Base-by-base conservation (phyloP, 495 filamentous ascomycete genomes). In the Usnea hakonensis region DNA sequence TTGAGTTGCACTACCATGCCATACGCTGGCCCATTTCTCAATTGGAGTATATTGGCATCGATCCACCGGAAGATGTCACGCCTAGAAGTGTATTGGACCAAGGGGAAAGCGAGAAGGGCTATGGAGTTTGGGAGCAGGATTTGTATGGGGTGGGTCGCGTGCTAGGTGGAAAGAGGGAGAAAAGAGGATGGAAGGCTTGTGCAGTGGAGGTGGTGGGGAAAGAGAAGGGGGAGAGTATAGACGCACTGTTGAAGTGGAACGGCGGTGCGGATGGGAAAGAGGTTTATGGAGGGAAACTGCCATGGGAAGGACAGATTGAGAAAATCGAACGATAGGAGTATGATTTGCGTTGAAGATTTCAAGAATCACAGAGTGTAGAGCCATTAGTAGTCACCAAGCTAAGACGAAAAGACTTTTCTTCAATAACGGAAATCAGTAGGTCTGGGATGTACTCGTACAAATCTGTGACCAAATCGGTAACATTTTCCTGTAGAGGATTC, bases 1-100 rank as follows among this genome's bases (percentile, higher is more conserved):
- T 87, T 62, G 78, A 87, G 28, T 77, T 81, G 19, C 90, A 95
- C 72, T 83, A 87, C 54, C 77, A 72, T 14, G 86, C 88, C 19
- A 74, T 91, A n/a, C 81, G 78, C 55, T 90, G 72, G 63, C 76
- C 79, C 0, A 53, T 71, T 17, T 64, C 76, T 1, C 66, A 68
- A 3, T 76, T 85, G 7, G 55, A 40, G 1, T 87, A 85, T 57
- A 66, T 90, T 14, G 89, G 89, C 1, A 83, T 91, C 37, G 85
- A 92, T 66, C 89, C 89, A 3, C 86, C 83, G 0, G 79, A 82
- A 64, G 67, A 80, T 16, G 73, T 84, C 23, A 80, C 78, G 37
- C 70, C 82, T 19, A 63, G 75, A 44, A 74, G 74, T 21, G 76
- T 72, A 30, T 55, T 85, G 59, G 71, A 74, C 7, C 67, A 63